Percentiles rank a stretch among this genome's conserved stretches.
Evolutionary conservation across 2,329 filamentous ascomycete species (phyloP).

Genomic region (Delphinella strobiligena): DNA sequence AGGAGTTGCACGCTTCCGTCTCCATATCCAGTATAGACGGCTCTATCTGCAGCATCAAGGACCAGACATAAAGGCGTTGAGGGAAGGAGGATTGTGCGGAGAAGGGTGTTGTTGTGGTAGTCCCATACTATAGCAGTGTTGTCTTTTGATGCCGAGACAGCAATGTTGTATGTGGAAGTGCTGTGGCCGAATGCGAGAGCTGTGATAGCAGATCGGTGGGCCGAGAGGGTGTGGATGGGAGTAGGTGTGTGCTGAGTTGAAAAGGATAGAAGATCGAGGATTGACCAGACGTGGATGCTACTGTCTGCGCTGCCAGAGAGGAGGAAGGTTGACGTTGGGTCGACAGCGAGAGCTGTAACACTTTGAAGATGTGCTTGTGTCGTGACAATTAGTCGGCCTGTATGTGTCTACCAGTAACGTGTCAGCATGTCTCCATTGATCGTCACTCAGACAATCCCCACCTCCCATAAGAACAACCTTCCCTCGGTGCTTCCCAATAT

Average conservation of each 20-base stretch:
- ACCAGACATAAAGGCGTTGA: slow-evolving; percentile 58
- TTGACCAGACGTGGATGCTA: slow-evolving; percentile 84
- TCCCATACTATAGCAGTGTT: slow-evolving; percentile 91
- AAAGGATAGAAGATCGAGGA: slow-evolving; percentile 60
- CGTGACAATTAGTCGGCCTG: slow-evolving; percentile 64
- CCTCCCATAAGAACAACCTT: slow-evolving; percentile 86
- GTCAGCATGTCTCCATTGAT: slow-evolving; percentile 2
- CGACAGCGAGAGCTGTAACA: slow-evolving; percentile 62
- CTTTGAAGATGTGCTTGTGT: slow-evolving; percentile 68
- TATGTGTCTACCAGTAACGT: slow-evolving; percentile 44
- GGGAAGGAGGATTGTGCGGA: slow-evolving; percentile 74
- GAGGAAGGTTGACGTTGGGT: slow-evolving; percentile 59
- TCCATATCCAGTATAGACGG: slow-evolving; percentile 68
- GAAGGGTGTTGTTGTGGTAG: slow-evolving; percentile 61
- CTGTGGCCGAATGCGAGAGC: slow-evolving; percentile 52
- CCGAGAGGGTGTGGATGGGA: slow-evolving; percentile 65
- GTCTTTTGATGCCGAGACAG: slow-evolving; percentile 72
- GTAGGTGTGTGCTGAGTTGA: slow-evolving; percentile 45
- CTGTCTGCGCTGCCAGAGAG: slow-evolving; percentile 75
- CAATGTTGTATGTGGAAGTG: slow-evolving; percentile 63
- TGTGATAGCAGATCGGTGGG: slow-evolving; percentile 64
- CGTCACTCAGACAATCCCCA: slow-evolving; percentile 29
- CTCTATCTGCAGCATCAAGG: slow-evolving; percentile 73
- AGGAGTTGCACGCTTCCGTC: slow-evolving; percentile 71
- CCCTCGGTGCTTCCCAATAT: slow-evolving; percentile 75